Percentiles rank a stretch among this genome's conserved stretches.
phyloP scores from a whole-genome alignment of 2,329 filamentous ascomycete genomes.

The Davidsoniella australis region DNA sequence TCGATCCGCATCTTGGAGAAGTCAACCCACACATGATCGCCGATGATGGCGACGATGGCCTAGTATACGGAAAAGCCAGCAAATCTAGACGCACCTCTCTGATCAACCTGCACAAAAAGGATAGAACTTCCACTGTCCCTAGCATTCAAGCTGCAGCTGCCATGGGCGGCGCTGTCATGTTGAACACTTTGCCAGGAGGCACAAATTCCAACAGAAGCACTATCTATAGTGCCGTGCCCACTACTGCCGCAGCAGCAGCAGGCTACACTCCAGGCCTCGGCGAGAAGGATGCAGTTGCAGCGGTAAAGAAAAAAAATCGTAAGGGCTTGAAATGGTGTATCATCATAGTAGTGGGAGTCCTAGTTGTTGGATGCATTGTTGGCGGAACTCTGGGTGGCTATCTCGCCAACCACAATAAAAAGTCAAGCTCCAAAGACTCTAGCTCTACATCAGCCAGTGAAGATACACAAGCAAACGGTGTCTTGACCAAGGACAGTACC shows the following conservation, averaged over 20 bases:
- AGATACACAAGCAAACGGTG: conserved; percentile 47
- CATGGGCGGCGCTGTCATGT: conserved; percentile 21
- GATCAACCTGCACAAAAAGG: conserved; percentile 28
- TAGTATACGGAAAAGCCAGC: conserved; percentile 32
- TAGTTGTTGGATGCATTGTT: conserved; percentile 54
- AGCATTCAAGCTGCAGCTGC: conserved; percentile 29
- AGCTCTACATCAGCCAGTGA: conserved; percentile 33
- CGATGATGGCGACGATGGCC: conserved; percentile 78
- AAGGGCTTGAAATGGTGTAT: conserved; percentile 58
- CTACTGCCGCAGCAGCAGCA: background rate
- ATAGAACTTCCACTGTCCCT: conserved; percentile 21
- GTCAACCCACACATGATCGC: conserved; percentile 66
- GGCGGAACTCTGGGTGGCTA: conserved; percentile 61
- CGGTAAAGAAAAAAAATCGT: conserved; percentile 37
- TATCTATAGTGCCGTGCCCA: background rate
- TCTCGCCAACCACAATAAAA: conserved; percentile 34
- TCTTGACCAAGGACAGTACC: conserved; percentile 53
- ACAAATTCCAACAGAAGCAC: conserved; percentile 6
- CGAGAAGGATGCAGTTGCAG: conserved; percentile 12
- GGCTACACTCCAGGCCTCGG: background rate
- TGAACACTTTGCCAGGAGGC: conserved; percentile 8
- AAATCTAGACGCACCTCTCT: conserved; percentile 36
- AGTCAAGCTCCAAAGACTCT: conserved; percentile 13
- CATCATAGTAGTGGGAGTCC: conserved; percentile 41
- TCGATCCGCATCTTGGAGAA: conserved; percentile 33